Evolutionary conservation across 495 filamentous ascomycete genomes (phyloP).

Genomic region (Amorphotheca resinae): DNA sequence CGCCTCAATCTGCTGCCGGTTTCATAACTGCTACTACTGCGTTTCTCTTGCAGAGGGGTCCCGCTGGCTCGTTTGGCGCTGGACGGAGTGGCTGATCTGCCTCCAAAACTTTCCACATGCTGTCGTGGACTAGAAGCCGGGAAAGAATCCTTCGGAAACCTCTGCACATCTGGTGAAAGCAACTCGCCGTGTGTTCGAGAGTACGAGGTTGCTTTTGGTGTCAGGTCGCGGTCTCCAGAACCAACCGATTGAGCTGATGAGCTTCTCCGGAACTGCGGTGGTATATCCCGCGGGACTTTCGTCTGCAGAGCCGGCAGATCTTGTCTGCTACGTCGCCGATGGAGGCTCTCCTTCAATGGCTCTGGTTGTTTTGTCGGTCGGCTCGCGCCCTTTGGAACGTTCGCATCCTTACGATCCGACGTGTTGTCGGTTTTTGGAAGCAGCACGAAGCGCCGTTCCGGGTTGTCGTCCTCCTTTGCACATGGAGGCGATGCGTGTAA

Average conservation of each 20-base stretch:
- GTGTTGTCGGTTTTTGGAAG: slow-evolving; percentile 9
- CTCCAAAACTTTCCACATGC: slow-evolving; percentile 4
- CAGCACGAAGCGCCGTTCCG: slow-evolving; percentile 17
- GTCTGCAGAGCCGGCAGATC: slow-evolving; percentile 20
- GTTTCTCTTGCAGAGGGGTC: slow-evolving; percentile 4
- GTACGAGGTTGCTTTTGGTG: neutral
- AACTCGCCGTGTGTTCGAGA: slow-evolving; percentile 6
- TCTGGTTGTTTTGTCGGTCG: neutral
- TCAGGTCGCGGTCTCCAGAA: slow-evolving; percentile 3
- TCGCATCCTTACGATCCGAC: slow-evolving; percentile 6
- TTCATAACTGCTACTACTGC: slow-evolving; percentile 8
- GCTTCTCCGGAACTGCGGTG: slow-evolving; percentile 17
- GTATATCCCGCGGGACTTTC: slow-evolving; percentile 17
- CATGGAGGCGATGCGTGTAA: slow-evolving; percentile 10
- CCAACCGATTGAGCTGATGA: slow-evolving; percentile 6
- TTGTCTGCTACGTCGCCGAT: slow-evolving; percentile 17
- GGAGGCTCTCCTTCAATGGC: slow-evolving; percentile 2
- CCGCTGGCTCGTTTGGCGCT: slow-evolving; percentile 9
- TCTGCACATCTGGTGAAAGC: slow-evolving; percentile 13
- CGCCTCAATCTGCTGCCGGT: slow-evolving; percentile 2
- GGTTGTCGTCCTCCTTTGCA: slow-evolving; percentile 11
- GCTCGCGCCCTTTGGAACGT: neutral
- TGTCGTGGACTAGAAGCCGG: slow-evolving; percentile 8
- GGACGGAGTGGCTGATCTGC: neutral
- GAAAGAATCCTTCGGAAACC: slow-evolving; percentile 9